Evolutionary conservation across 495 filamentous ascomycete species (phyloP), one percentile per base, ranked within the genome.

Genomic region (Hyaloscypha finlandica): DNA sequence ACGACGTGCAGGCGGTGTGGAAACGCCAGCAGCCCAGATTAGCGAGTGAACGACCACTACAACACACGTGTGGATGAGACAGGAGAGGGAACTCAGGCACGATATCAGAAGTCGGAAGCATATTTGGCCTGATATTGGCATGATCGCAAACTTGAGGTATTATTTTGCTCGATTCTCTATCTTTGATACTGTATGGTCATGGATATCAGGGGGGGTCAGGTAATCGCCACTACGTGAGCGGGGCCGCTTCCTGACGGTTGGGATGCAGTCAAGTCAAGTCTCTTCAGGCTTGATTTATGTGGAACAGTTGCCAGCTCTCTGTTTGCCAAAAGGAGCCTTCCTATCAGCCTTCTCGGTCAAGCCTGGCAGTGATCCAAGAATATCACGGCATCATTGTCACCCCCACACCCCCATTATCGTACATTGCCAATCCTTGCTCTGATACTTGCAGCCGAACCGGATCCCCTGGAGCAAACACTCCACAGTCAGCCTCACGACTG

Each of bases 1-100:
- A 31, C 42, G 51, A 51, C 60, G 48, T 55, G 68, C 61, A 64
- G 63, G 64, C 68, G 68, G 68, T 67, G 68, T 60, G 45, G 59
- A 63, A 45, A 37, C 19, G 25, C 48, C 52, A 68, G 14, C 14
- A 16, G 29, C 31, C 35, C 29, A 55, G 14, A n/a, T 31, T 48
- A 48, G 42, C 64, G 65, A 67, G 54, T 60, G 22, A 67, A 55
- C 32, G 54, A 22, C 12, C n/a, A 11, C 32, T 20, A 30, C n/a
- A 29, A 3, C 54, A 30, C 63, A 64, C 53, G 62, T 66, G 30
- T 30, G 48, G 19, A 60, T 61, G 42, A 48, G 9, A 48, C 16
- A 48, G 42, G 42, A 48, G 42, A 48, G 42, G 16, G 42, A 12
- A 37, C 8, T 37, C 42, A 48, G 9, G 14, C 3, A 9, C 3